Base-by-base conservation (phyloP, 768 basidiomycete genomes). In the Lyophyllum atratum region DNA sequence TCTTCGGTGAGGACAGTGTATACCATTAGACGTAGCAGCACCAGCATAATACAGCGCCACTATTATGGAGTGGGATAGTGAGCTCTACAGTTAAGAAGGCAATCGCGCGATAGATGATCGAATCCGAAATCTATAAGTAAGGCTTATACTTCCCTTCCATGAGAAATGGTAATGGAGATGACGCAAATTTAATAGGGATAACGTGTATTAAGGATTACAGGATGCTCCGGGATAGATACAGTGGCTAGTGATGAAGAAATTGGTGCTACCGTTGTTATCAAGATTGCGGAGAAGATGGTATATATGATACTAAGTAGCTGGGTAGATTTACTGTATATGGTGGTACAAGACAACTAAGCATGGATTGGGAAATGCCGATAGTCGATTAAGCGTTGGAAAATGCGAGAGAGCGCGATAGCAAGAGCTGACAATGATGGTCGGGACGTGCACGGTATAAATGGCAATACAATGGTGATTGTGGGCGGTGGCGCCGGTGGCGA, bases 401-500 rank as follows among this genome's bases (percentile, higher is more conserved):
- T 26, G 51, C 42, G 34, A 59, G 52, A 61, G 42, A 58, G 52
- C 52, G 56, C 31, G 56, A 61, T 55, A 62, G 58, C 55, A 47
- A 63, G 52, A 29, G 49, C 24, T 39, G 29, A 54, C 44, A 52
- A 51, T 37, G 51, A 58, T 17, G 50, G 37, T 40, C 53, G 49
- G n/a, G 37, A 19, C 21, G 52, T 46, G 52, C 47, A 43, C 37
- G 28, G 47, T 52, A 52, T 42, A n/a, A n/a, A n/a, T n/a, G n/a
- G n/a, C 26, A 46, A 58, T 54, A 42, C 24, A 46, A 21, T 15
- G 25, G 55, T 25, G 50, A 28, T 25, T 37, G 26, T 53, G 50
- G 51, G 54, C 39, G 59, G 44, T 45, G 46, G 48, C 39, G 57
- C 69, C 66, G 15, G 8, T 9, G 19, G 22, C 24, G 5, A 71